phyloP scores from a whole-genome alignment of 148 eudicot genomes.

The Nyssa sinensis region DNA sequence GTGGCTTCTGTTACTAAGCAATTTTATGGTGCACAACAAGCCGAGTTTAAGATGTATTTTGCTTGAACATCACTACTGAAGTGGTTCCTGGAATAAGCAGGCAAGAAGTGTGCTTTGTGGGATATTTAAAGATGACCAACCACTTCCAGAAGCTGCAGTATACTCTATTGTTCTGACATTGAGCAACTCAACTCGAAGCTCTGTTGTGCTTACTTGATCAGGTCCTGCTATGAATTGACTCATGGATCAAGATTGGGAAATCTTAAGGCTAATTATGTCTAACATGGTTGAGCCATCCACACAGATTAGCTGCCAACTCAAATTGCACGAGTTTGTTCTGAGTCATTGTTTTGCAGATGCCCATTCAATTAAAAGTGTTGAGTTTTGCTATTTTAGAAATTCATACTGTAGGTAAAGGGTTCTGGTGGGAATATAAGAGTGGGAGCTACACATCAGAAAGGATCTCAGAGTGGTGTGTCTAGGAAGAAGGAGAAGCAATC shows the following conservation, averaged over 20 bases:
- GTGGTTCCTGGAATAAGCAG: constrained; percentile 1
- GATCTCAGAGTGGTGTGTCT: too few relatives aligned
- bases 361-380: neutral
- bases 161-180: neutral
- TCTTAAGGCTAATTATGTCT: neutral
- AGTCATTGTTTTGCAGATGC: neutral
- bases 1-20: neutral
- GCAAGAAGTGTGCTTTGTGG: neutral
- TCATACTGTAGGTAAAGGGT: too few relatives aligned
- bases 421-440: too few relatives aligned
- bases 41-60: neutral
- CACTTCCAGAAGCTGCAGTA: neutral
- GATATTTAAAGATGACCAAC: neutral
- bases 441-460: too few relatives aligned
- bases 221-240: neutral
- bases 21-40: neutral
- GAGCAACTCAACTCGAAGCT: neutral
- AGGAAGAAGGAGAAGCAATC: too few relatives aligned
- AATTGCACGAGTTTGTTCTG: neutral
- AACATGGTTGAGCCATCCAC: neutral
- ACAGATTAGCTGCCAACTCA: neutral
- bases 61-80: neutral
- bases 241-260: neutral
- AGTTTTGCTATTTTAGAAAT: neutral
- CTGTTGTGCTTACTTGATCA: neutral